Conservation (phyloP, 1,139 yeast species). For the Sugiyamaella grinbergsii region DNA sequence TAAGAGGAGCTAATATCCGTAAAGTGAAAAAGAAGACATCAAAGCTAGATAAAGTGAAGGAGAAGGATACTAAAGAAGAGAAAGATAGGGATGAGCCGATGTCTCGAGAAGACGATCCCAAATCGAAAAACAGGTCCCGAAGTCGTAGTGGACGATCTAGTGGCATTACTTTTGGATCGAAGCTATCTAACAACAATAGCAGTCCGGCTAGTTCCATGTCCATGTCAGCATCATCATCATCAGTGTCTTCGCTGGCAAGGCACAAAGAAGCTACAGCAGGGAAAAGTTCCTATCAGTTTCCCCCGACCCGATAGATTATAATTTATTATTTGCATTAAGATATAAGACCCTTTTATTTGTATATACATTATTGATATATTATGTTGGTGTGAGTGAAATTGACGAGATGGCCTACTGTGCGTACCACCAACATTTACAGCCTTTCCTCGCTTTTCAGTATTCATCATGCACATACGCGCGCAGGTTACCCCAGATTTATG, state of each 20-base stretch:
- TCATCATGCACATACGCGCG: too few relatives aligned
- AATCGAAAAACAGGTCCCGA: conserved; percentile 15
- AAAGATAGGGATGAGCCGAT: conserved; percentile 5
- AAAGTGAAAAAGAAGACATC: conserved; percentile 32
- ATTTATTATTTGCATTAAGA: conserved; percentile 1
- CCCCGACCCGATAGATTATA: conserved; percentile 12
- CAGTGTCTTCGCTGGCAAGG: conserved; percentile 19
- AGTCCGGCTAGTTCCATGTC: conserved; percentile 3
- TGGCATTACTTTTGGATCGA: conserved; percentile 15
- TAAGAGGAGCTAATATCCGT: conserved; percentile 38
- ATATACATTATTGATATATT: not conserved
- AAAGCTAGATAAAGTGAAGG: conserved; percentile 24
- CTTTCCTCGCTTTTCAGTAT: too few relatives aligned
- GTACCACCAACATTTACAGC: too few relatives aligned
- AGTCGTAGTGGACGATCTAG: conserved; percentile 21
- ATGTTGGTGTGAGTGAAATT: not conserved
- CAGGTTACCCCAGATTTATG: too few relatives aligned
- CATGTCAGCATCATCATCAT: conserved; percentile 20
- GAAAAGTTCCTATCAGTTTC: conserved; percentile 20
- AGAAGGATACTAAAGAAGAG: conserved; percentile 19
- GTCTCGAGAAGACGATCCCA: conserved; percentile 20
- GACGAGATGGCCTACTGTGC: too few relatives aligned
- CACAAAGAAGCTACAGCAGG: conserved; percentile 11
- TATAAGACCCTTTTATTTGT: too few relatives aligned
- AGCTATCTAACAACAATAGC: conserved; percentile 10